phyloP scores from a whole-genome alignment of 1,284 basidiomycete genomes.

The Microstroma glucosiphilum region DNA sequence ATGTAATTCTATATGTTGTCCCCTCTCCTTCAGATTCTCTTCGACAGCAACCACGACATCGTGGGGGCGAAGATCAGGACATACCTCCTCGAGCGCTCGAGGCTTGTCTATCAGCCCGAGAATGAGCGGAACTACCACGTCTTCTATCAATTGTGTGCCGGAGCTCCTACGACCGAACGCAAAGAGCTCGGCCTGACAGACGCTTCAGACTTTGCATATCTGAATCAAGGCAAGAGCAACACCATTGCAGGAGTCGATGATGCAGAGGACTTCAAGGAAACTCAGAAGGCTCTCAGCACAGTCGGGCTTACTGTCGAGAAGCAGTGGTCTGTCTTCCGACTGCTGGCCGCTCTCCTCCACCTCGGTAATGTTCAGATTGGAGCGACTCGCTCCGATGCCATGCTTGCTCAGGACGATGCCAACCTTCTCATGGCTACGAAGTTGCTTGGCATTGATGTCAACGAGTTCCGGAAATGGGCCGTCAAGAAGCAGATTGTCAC shows the following conservation, averaged over 20 bases:
- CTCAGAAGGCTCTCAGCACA: conserved; percentile 88
- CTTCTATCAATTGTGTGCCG: conserved; percentile 98
- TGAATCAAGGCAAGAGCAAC: conserved; percentile 85
- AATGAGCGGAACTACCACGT: conserved; percentile 96
- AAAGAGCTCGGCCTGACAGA: conserved; percentile 90
- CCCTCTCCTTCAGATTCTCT: conserved; percentile 61
- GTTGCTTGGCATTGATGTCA: conserved; percentile 79
- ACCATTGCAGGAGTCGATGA: conserved; percentile 85
- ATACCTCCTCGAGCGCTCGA: conserved; percentile 79
- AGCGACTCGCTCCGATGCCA: conserved; percentile 72
- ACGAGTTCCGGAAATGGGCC: conserved; percentile 99
- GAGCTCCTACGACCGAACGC: conserved; percentile 86
- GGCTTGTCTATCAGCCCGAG: conserved; percentile 87
- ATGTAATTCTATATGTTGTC: not conserved
- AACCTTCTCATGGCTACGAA: conserved; percentile 74
- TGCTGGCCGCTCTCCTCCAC: conserved; percentile 87
- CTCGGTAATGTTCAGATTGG: conserved; percentile 92
- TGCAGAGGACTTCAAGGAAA: conserved; percentile 84
- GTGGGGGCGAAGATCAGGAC: conserved; percentile 96
- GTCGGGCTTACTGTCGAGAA: conserved; percentile 95
- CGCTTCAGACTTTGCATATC: conserved; percentile 75
- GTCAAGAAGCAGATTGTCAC: conserved; percentile 95
- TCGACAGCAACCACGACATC: conserved; percentile 89
- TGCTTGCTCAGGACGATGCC: conserved; percentile 76
- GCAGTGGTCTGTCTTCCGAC: conserved; percentile 95